A percentile compares a stretch with the other conserved stretches of the same genome.
Evolutionary conservation across 352 stramenopile species (phyloP).

Genomic region (Pythium coloratum): DNA sequence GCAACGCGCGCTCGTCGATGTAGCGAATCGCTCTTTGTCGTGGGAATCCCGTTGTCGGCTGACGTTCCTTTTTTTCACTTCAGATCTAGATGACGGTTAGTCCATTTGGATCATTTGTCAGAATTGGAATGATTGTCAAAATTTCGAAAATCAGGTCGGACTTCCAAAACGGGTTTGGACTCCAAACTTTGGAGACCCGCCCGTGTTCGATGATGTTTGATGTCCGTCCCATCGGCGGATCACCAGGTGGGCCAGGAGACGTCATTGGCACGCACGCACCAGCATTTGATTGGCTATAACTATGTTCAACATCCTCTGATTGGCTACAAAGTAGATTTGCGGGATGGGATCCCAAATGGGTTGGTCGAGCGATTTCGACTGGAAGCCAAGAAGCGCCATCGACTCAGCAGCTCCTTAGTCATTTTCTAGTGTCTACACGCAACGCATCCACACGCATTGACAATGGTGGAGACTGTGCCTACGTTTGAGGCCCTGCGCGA

Average conservation of each 20-base stretch:
- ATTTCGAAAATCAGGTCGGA: not conserved
- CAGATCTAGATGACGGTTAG: slow-evolving; percentile 5
- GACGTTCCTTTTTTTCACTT: slow-evolving; percentile 13
- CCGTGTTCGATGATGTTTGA: not conserved
- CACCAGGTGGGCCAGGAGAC: not conserved
- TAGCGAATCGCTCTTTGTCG: not conserved
- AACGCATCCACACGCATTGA: slow-evolving; percentile 5
- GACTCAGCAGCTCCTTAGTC: not conserved
- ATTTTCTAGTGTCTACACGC: not conserved
- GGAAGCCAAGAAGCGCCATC: slow-evolving; percentile 12
- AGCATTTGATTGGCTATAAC: slow-evolving; percentile 29
- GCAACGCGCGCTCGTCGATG: slow-evolving; percentile 19
- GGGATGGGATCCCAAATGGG: slow-evolving; percentile 20
- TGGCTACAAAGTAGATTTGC: slow-evolving; percentile 22
- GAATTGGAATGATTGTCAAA: not conserved
- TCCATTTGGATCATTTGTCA: slow-evolving; percentile 13
- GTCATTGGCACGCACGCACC: slow-evolving; percentile 25
- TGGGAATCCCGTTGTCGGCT: slow-evolving; percentile 1
- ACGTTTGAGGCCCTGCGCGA: slow-evolving; percentile 59
- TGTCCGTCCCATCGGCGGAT: slow-evolving; percentile 1
- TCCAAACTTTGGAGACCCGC: not conserved
- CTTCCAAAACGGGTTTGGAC: not conserved
- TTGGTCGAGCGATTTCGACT: slow-evolving; percentile 17
- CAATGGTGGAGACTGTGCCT: slow-evolving; percentile 37
- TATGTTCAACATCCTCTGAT: slow-evolving; percentile 14